phyloP scores from a whole-genome alignment of 139 green algal genomes.

The Yamagishiella unicocca region DNA sequence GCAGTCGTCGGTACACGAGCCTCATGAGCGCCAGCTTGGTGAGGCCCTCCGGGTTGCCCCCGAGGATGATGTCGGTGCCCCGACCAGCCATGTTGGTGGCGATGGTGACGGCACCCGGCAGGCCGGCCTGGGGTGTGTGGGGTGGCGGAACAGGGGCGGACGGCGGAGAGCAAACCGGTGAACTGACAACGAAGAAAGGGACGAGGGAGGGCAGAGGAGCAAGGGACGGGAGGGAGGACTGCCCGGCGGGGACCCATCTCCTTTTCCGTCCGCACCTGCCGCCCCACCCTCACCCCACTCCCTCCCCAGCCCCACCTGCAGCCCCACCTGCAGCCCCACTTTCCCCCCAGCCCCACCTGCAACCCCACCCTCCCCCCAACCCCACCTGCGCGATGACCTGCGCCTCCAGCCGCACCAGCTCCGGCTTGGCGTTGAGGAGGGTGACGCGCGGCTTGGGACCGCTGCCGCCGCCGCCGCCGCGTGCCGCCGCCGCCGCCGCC shows the following conservation, averaged over 20 bases:
- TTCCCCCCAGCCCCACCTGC: not conserved
- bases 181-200: no score
- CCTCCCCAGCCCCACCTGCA: no score
- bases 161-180: no score
- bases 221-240: no score
- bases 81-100: slow-evolving; percentile 99
- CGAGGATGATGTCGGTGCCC: slow-evolving; percentile 98
- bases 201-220: no score
- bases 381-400: slow-evolving; percentile 79
- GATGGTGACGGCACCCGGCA: slow-evolving; percentile 93
- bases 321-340: no score
- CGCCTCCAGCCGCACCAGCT: slow-evolving; percentile 82
- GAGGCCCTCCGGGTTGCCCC: slow-evolving; percentile 88
- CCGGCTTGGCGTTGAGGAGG: slow-evolving; percentile 62
- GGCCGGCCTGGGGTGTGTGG: slow-evolving; percentile 74
- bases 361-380: not conserved
- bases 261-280: no score
- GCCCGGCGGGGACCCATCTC: no score
- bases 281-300: no score
- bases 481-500: not conserved
- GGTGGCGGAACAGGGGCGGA: not conserved
- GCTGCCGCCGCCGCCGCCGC: not conserved
- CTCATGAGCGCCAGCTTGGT: slow-evolving; percentile 60
- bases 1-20: slow-evolving; percentile 58
- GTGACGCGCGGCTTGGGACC: slow-evolving; percentile 26